Conservation (phyloP, 2,329 filamentous ascomycete genomes). For the Aspergillus sp. region DNA sequence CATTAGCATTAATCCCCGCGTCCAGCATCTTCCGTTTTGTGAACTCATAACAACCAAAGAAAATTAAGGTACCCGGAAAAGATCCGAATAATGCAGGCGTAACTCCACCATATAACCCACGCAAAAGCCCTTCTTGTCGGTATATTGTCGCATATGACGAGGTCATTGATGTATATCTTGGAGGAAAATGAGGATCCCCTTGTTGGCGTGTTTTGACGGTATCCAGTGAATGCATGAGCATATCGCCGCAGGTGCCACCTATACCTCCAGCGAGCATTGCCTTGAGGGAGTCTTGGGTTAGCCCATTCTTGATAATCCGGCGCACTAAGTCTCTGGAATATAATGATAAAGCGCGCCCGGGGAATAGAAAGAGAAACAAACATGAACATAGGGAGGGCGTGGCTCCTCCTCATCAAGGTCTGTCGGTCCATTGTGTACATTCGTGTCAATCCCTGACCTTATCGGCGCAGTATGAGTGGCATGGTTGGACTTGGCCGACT, state of each 20-base stretch:
- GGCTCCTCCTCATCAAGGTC: constrained; percentile 53
- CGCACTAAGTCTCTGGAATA: background rate
- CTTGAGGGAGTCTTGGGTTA: constrained; percentile 45
- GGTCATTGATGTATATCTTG: constrained; percentile 87
- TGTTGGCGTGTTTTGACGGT: constrained; percentile 98
- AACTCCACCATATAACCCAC: constrained; percentile 91
- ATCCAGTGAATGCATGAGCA: constrained; percentile 98
- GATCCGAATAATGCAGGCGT: constrained; percentile 86
- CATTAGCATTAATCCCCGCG: constrained; percentile 72
- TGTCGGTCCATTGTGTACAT: constrained; percentile 38
- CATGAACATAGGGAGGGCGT: constrained; percentile 64
- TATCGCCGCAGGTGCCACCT: constrained; percentile 89
- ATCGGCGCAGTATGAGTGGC: constrained; percentile 17
- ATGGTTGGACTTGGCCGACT: constrained; percentile 27
- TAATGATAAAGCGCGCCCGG: background rate
- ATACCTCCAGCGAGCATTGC: constrained; percentile 93
- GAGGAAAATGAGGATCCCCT: constrained; percentile 87
- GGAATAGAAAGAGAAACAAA: constrained; percentile 42
- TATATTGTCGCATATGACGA: constrained; percentile 91
- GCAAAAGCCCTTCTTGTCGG: constrained; percentile 81
- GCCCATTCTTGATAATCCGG: background rate
- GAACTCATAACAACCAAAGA: constrained; percentile 95
- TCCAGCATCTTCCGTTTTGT: constrained; percentile 90
- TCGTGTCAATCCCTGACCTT: constrained; percentile 14
- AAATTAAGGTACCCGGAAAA: constrained; percentile 88